Evolutionary conservation across 2,329 filamentous ascomycete genomes (phyloP), one percentile per base, ranked within the genome.

Genomic region (Arachnomyces sp.): DNA sequence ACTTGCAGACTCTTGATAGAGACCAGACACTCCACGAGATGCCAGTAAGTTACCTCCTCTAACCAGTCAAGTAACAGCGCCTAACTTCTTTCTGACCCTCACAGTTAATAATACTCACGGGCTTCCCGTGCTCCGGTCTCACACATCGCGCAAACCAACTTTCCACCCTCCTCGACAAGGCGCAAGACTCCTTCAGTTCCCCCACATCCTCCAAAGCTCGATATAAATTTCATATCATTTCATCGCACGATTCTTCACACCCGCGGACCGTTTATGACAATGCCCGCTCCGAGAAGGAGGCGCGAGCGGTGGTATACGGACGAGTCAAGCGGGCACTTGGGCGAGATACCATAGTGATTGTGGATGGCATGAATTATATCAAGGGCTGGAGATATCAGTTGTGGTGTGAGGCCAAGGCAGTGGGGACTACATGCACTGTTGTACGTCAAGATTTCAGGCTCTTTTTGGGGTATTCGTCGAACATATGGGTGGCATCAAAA

Each of bases 301-400:
- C 77, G 3, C 73, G 78, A 3, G 78, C 76, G 17, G 72, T 77
- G 14, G 71, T 77, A 44, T 77, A 76, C 50, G 75, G 75, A 8
- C 75, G 77, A 44, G 71, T 80, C 42, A 81, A 80, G 59, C 68
- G 78, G 28, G 62, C 68, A 15, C 60, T 82, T 34, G 68, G 68
- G 13, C 68, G 68, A 36, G 74, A 80, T 54, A 73, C 69, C 35
- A 72, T 82, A 42, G 76, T 82, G 32, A 74, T 82, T 37, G 71
- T 78, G 2, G 78, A 82, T 57, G 74, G 74, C 25, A 68, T 80
- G 63, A 81, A 82, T 56, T 82, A 82, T 57, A 82, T 82, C 63
- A 82, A 82, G 58, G 78, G 78, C 14, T 81, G 76, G 59, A 68
- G 78, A 30, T 82, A 82, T 52, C 78, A 82, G 61, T 59, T 82